Percentiles rank a stretch among this genome's conserved stretches.
phyloP scores from a whole-genome alignment of 129 eudicot species.

The Saussurea involucrata region DNA sequence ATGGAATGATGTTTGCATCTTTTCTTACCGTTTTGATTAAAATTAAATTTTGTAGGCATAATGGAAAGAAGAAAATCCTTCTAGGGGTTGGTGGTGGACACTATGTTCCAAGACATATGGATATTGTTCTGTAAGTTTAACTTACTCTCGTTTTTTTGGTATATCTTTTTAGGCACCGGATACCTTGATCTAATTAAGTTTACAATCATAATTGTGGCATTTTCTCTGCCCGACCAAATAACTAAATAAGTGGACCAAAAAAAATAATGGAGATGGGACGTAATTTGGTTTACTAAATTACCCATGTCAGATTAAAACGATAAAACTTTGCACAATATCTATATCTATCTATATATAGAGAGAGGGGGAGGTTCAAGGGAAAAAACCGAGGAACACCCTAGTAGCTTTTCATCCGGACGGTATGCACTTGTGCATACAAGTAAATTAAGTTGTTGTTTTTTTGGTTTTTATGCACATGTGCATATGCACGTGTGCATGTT shows the following conservation, averaged over 20 bases:
- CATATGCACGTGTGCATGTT: no score
- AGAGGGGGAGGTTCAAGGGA: no score
- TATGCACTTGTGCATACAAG: no score
- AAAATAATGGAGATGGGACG: background rate
- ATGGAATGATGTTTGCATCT: background rate
- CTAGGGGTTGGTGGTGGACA: constrained; percentile 97
- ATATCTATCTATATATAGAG: no score
- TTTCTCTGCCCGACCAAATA: background rate
- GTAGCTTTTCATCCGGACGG: no score
- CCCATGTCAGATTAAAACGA: background rate
- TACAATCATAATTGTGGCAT: background rate
- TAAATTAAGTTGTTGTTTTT: no score
- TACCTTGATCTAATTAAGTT: background rate
- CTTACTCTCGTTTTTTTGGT: background rate
- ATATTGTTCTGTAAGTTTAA: constrained; percentile 65
- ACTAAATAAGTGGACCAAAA: background rate
- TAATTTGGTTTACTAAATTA: background rate
- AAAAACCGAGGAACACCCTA: no score
- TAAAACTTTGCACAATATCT: background rate
- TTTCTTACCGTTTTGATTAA: constrained; percentile 7
- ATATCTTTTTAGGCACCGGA: background rate
- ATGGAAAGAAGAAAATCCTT: constrained; percentile 66
- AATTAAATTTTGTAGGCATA: constrained; percentile 42
- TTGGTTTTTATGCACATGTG: no score
- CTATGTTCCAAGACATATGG: constrained; percentile 97